Base-by-base conservation (phyloP, 2,329 filamentous ascomycete species). In the Epichloe bromicola region DNA sequence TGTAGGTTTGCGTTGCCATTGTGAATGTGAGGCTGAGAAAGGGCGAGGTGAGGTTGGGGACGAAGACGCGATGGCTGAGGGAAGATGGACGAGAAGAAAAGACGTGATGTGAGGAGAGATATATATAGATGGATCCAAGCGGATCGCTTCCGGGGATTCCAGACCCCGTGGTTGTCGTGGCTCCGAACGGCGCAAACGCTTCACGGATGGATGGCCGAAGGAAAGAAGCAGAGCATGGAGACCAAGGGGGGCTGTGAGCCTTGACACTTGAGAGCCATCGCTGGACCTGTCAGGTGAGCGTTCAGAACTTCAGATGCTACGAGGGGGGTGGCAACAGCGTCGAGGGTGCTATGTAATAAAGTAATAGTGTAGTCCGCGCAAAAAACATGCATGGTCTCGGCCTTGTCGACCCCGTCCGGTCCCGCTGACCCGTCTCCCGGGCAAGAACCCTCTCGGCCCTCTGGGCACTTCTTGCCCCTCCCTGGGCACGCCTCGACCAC, bases 1-100 rank as follows among this genome's bases (percentile, higher is more conserved):
- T 46, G 4, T 39, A 47, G 26, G 49, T 51, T 17, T 42, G 42
- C 19, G 52, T 53, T 8, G 49, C 36, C 46, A 49, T 51, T 40
- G 20, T 26, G 20, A 46, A 23, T 37, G 41, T 15, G 34, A 19
- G n/a, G 47, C 8, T 23, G 4, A 14, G 46, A 33, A 17, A 7
- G 17, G 17, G 26, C 14, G n/a, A 8, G 26, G 12, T 20, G 17
- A 11, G 19, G 2, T 10, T 5, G 40, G 12, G 11, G 41, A 38
- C 7, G 11, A 34, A 23, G 17, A 43, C n/a, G 20, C 8, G 17
- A 39, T 43, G 20, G 40, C 10, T 10, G 30, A 30, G 30, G 10
- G 30, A 11, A 5, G 5, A 23, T 49, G 19, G 17, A n/a, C 17
- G 3, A 8, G 17, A 23, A 7, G 7, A 4, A 23, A 6, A 5